Evolutionary conservation across 2,329 filamentous ascomycete species (phyloP).

Genomic region (Dactylellina haptotyla): DNA sequence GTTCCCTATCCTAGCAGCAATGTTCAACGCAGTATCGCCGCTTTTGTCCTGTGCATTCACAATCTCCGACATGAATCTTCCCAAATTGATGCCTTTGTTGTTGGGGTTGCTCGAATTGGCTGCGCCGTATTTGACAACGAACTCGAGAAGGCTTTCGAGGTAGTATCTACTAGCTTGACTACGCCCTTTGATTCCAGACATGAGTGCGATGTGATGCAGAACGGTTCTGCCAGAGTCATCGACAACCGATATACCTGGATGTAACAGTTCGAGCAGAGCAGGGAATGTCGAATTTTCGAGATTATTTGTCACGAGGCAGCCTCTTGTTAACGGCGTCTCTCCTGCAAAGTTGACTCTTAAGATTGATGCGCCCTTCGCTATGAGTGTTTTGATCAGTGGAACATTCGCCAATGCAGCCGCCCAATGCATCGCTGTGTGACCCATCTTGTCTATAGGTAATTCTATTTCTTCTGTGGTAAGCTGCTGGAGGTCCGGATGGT

Average conservation of each 20-base stretch:
- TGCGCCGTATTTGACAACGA: conserved; percentile 83
- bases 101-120: conserved; percentile 60
- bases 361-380: conserved; percentile 85
- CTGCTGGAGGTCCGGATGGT: conserved; percentile 79
- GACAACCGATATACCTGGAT: conserved; percentile 86
- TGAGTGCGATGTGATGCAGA: conserved; percentile 93
- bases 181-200: conserved; percentile 92
- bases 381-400: conserved; percentile 80
- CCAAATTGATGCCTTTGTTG: conserved; percentile 80
- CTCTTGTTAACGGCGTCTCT: conserved; percentile 91
- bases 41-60: conserved; percentile 94
- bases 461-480: conserved; percentile 85
- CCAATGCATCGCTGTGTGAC: conserved; percentile 94
- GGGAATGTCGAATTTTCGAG: conserved; percentile 91
- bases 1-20: conserved; percentile 92
- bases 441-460: conserved; percentile 87
- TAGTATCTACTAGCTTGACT: conserved; percentile 94
- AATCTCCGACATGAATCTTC: conserved; percentile 94
- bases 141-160: conserved; percentile 90
- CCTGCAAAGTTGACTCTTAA: conserved; percentile 87
- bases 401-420: conserved; percentile 90
- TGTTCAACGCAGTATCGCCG: conserved; percentile 92
- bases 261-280: conserved; percentile 86
- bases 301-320: conserved; percentile 92
- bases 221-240: conserved; percentile 91